Evolutionary conservation across 2,329 filamentous ascomycete genomes (phyloP).

Genomic region (Nemania serpens): DNA sequence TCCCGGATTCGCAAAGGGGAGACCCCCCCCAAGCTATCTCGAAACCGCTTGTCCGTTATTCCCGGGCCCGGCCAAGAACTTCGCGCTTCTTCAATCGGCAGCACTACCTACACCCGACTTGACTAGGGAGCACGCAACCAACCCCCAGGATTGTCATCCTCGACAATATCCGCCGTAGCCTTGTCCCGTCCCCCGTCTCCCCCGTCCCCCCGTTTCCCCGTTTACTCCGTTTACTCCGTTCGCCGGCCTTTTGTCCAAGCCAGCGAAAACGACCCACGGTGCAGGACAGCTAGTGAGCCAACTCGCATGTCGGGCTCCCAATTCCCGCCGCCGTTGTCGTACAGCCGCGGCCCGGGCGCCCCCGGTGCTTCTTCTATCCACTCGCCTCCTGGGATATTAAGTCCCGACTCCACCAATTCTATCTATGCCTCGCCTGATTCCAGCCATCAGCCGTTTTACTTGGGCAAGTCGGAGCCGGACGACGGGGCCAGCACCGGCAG

Average conservation of each 20-base stretch:
- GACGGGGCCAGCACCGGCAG: slow-evolving; percentile 37
- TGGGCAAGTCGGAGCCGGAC: slow-evolving; percentile 40
- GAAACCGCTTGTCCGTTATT: slow-evolving; percentile 28
- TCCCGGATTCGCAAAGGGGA: slow-evolving; percentile 35
- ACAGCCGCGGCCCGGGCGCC: slow-evolving; percentile 36
- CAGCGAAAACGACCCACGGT: slow-evolving; percentile 10
- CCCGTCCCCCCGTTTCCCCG: too few relatives aligned
- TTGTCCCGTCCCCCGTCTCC: background rate
- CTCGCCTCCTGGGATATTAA: slow-evolving; percentile 36
- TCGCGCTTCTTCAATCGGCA: slow-evolving; percentile 15
- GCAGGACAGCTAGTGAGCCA: background rate
- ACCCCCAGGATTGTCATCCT: background rate
- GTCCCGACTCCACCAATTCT: slow-evolving; percentile 38
- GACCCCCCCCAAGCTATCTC: slow-evolving; percentile 18
- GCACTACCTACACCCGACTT: background rate
- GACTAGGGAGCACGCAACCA: slow-evolving; percentile 10
- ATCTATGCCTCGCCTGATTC: slow-evolving; percentile 40
- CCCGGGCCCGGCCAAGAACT: slow-evolving; percentile 21
- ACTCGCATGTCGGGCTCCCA: slow-evolving; percentile 40
- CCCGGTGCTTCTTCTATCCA: slow-evolving; percentile 26
- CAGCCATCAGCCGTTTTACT: slow-evolving; percentile 31
- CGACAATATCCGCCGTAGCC: slow-evolving; percentile 1
- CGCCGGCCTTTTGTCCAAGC: background rate
- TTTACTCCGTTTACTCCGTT: background rate
- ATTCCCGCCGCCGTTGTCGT: slow-evolving; percentile 37